Base-by-base conservation (phyloP, 2,329 filamentous ascomycete genomes). In the Pseudovirgaria hyperparasitica region DNA sequence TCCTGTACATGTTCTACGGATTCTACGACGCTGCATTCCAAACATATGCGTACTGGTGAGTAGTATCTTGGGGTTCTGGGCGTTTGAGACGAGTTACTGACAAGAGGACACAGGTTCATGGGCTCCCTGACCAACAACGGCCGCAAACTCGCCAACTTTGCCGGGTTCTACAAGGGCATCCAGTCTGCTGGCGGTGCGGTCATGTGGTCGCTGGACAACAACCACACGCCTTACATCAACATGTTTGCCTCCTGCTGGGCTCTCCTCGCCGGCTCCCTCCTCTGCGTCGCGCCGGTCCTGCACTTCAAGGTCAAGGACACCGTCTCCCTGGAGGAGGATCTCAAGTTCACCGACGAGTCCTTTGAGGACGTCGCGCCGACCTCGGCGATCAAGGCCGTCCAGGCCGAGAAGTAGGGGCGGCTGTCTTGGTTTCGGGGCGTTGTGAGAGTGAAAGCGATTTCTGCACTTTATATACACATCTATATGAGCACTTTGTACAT, bases 11-110 rank as follows among this genome's bases (percentile, higher is more conserved):
- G 45, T 86, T 86, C 55, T 92, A 90, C 50, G 84, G 84, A 21
- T 77, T 90, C 54, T 90, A 76, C 42, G 87, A 94, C 50, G 82
- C 86, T 22, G 71, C 76, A 29, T 94, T 84, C 77, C 87, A 96
- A 62, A 87, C 84, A 0, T 75, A 66, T 44, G 76, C 86, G 26
- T 94, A 96, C 65, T 94, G 86, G 86, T 69, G 51, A 41, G 63
- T 49, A 23, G 17, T 18, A 9, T 23, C 18, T 15, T 9, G 12
- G 20, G 23, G 6, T 17, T 10, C 4, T 3, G 15, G 9, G 10
- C 5, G 2, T 30, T 15, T 15, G 11, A 26, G 9, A 20, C 9
- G 13, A 16, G 11, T 32, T 27, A 22, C 33, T 38, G 28, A 42
- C 27, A 19, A 16, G 12, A 4, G 9, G n/a, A n/a, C 13, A 37